phyloP scores from a whole-genome alignment of 805 yeast genomes.

The Starmera dryadoides region DNA sequence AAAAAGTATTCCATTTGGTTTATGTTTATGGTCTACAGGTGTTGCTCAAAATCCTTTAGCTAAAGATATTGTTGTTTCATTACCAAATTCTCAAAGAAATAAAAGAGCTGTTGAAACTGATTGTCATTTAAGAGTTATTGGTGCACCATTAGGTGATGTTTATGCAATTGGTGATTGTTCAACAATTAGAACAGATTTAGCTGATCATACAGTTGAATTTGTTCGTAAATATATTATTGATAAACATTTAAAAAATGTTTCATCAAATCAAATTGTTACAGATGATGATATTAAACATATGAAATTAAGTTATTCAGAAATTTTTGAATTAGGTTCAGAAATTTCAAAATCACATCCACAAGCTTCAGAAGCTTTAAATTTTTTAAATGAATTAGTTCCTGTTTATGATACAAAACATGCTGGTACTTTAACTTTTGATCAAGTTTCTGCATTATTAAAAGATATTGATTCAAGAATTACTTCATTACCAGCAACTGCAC shows the following conservation, averaged over 20 bases:
- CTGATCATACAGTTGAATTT: slow-evolving; percentile 46
- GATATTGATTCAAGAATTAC: slow-evolving; percentile 58
- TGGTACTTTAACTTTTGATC: slow-evolving; percentile 47
- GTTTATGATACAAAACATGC: slow-evolving; percentile 39
- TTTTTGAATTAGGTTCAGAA: slow-evolving; percentile 38
- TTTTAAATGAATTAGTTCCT: slow-evolving; percentile 43
- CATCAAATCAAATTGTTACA: slow-evolving; percentile 30
- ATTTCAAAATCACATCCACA: slow-evolving; percentile 49
- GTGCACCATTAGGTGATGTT: slow-evolving; percentile 60
- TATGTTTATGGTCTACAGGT: slow-evolving; percentile 74
- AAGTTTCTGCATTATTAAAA: slow-evolving; percentile 40
- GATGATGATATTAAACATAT: slow-evolving; percentile 46
- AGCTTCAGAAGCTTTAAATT: slow-evolving; percentile 46
- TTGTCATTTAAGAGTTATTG: slow-evolving; percentile 61
- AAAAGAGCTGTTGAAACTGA: slow-evolving; percentile 72
- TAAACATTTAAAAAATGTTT: slow-evolving; percentile 28
- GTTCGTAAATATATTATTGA: slow-evolving; percentile 39
- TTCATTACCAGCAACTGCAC: slow-evolving; percentile 69
- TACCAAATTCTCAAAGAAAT: slow-evolving; percentile 45
- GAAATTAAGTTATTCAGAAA: slow-evolving; percentile 39
- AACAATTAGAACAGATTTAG: slow-evolving; percentile 53
- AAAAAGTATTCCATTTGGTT: slow-evolving; percentile 55
- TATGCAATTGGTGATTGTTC: slow-evolving; percentile 72
- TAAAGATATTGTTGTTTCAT: slow-evolving; percentile 41
- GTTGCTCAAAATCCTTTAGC: slow-evolving; percentile 62